phyloP scores from a whole-genome alignment of 2,329 filamentous ascomycete species.

The Mycosphaerelloides madeirae region DNA sequence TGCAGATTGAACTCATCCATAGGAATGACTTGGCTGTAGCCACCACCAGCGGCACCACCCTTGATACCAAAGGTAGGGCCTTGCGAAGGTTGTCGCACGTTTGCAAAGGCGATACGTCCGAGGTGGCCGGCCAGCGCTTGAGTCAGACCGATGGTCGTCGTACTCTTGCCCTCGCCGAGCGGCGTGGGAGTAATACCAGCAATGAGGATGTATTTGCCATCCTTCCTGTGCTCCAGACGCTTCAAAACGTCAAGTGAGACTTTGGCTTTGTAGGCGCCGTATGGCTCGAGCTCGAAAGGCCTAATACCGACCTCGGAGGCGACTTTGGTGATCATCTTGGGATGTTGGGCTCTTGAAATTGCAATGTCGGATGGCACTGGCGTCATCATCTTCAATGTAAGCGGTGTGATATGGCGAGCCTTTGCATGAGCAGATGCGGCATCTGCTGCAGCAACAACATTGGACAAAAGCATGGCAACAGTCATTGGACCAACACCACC shows the following conservation, averaged over 20 bases:
- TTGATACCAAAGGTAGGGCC: slow-evolving; percentile 99
- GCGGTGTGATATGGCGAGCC: slow-evolving; percentile 69
- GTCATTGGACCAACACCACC: slow-evolving; percentile 98
- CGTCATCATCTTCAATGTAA: slow-evolving; percentile 72
- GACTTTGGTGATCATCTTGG: slow-evolving; percentile 83
- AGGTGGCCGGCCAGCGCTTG: slow-evolving; percentile 89
- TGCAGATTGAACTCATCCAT: slow-evolving; percentile 99
- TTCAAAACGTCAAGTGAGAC: slow-evolving; percentile 78
- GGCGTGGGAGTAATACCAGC: slow-evolving; percentile 96
- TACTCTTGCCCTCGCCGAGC: slow-evolving; percentile 95
- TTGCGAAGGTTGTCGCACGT: slow-evolving; percentile 94
- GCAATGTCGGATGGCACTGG: slow-evolving; percentile 96
- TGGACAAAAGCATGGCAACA: slow-evolving; percentile 94
- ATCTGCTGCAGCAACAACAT: slow-evolving; percentile 82
- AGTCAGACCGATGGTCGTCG: slow-evolving; percentile 90
- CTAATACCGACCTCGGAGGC: slow-evolving; percentile 85
- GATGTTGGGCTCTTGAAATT: slow-evolving; percentile 80
- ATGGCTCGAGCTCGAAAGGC: slow-evolving; percentile 85
- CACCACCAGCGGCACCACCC: slow-evolving; percentile 91
- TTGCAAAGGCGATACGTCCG: slow-evolving; percentile 84
- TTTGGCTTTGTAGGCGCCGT: slow-evolving; percentile 94
- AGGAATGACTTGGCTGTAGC: slow-evolving; percentile 97
- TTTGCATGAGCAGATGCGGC: slow-evolving; percentile 79
- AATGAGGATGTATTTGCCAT: slow-evolving; percentile 88
- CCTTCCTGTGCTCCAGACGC: slow-evolving; percentile 76